Percentiles rank a stretch among this genome's conserved stretches.
Conservation (phyloP, 371 early-diverging fungal genomes). For the Cokeromyces recurvatus region DNA sequence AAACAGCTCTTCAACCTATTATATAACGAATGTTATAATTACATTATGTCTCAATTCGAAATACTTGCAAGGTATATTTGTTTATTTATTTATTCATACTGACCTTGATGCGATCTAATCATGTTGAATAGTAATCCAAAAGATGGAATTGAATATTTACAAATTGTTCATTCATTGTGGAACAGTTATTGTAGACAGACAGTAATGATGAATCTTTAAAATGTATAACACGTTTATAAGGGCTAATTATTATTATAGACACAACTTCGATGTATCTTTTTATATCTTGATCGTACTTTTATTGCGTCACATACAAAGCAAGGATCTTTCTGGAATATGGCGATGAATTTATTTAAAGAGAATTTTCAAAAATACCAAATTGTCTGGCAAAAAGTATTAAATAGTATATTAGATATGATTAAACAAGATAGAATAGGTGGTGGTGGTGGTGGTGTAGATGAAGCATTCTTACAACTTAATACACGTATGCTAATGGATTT, state of each 20-base stretch:
- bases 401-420: constrained; percentile 52
- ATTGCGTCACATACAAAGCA: constrained; percentile 64
- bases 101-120: no score
- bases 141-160: constrained; percentile 45
- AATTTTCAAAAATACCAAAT: constrained; percentile 45
- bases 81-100: not conserved
- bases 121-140: not conserved
- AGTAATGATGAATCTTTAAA: constrained; percentile 27
- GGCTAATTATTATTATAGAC: constrained; percentile 29
- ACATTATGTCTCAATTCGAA: not conserved
- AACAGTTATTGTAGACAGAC: constrained; percentile 65
- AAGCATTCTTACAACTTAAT: constrained; percentile 50
- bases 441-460: constrained; percentile 1
- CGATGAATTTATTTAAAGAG: constrained; percentile 67
- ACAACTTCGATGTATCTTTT: constrained; percentile 79
- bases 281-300: constrained; percentile 90
- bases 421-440: constrained; percentile 42
- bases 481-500: constrained; percentile 80
- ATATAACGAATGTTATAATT: no score
- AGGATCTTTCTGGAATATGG: constrained; percentile 84
- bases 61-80: not conserved
- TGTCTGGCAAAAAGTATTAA: constrained; percentile 51
- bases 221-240: not conserved
- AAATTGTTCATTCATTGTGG: constrained; percentile 58
- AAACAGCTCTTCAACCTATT: no score